Percentiles rank a stretch among this genome's conserved stretches.
Evolutionary conservation across 2,329 filamentous ascomycete genomes (phyloP).

Genomic region (Sarocladium oryzae): DNA sequence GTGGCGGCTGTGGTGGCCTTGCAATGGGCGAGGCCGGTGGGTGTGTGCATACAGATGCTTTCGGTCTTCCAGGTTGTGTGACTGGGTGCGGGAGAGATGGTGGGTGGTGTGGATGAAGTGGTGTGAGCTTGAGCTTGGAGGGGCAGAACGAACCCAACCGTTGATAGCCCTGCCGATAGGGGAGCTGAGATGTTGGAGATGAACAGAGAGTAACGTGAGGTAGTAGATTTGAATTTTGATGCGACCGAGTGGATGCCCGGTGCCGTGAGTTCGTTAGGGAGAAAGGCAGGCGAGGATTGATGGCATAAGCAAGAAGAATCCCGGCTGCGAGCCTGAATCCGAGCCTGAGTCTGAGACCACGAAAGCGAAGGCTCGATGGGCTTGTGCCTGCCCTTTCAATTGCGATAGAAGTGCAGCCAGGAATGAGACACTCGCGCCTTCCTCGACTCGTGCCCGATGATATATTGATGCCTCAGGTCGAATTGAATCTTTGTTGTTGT

Average conservation of each 20-base stretch:
- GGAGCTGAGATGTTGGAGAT: too few species aligned
- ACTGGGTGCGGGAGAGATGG: background rate
- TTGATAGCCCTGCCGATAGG: background rate
- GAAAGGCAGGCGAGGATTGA: too few species aligned
- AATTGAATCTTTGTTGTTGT: too few species aligned
- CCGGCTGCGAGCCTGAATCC: too few species aligned
- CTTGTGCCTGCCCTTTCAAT: too few species aligned
- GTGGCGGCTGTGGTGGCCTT: constrained; percentile 1
- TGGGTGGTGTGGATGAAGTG: constrained; percentile 1
- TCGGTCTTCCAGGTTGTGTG: constrained; percentile 1
- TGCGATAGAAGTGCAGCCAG: background rate
- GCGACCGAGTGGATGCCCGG: too few species aligned
- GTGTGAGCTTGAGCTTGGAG: constrained; percentile 1
- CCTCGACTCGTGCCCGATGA: background rate
- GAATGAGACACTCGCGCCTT: background rate
- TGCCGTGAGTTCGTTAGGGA: too few species aligned
- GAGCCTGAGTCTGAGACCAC: too few species aligned
- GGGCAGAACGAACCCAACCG: background rate
- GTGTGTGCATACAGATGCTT: constrained; percentile 7
- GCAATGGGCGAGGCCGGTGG: background rate
- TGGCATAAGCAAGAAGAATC: too few species aligned
- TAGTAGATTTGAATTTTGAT: too few species aligned
- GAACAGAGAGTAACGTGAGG: too few species aligned
- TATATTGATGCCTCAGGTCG: background rate
- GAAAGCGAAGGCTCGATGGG: too few species aligned